phyloP scores from a whole-genome alignment of 176 grass and related monocot genomes.

The Avena eriantha region DNA sequence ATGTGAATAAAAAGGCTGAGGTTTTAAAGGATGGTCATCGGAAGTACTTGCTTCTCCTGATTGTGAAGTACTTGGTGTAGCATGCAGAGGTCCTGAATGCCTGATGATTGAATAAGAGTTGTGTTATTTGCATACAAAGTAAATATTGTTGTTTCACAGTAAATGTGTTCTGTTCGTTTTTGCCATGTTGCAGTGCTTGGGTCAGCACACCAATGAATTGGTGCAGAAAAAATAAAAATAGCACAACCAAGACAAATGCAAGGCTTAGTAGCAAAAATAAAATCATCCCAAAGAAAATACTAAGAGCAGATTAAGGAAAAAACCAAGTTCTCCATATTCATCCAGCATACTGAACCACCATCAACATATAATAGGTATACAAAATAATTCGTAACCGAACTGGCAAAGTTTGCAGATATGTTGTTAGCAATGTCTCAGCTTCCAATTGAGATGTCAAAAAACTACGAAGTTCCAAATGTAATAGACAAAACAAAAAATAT shows the following conservation, averaged over 20 bases:
- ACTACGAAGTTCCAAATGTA: not conserved
- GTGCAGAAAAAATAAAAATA: not conserved
- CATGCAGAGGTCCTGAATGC: constrained; percentile 31
- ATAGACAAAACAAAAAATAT: not conserved
- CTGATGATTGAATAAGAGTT: constrained; percentile 32
- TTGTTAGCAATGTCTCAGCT: not conserved
- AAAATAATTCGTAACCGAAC: not conserved
- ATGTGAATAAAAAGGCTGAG: constrained; percentile 35
- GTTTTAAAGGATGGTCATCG: constrained; percentile 3
- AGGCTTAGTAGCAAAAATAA: not conserved
- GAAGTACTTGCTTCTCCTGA: constrained; percentile 18
- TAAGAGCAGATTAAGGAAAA: not conserved
- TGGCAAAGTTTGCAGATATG: not conserved
- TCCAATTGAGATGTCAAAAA: not conserved
- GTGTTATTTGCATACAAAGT: constrained; percentile 18
- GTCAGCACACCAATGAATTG: not conserved
- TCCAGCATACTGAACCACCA: constrained; percentile 23
- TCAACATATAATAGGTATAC: not conserved
- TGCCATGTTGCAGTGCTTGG: not conserved
- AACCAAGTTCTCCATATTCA: not conserved
- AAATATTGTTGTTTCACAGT: not conserved
- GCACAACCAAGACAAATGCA: not conserved
- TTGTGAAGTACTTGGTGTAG: constrained; percentile 35
- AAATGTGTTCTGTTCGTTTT: not conserved
- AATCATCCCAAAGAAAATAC: not conserved